These are phyloP conservation scores for Backusella tarrabulga DNA, from an alignment of 192 early-diverging fungal genomes.

Conservation along the genomic window DNA sequence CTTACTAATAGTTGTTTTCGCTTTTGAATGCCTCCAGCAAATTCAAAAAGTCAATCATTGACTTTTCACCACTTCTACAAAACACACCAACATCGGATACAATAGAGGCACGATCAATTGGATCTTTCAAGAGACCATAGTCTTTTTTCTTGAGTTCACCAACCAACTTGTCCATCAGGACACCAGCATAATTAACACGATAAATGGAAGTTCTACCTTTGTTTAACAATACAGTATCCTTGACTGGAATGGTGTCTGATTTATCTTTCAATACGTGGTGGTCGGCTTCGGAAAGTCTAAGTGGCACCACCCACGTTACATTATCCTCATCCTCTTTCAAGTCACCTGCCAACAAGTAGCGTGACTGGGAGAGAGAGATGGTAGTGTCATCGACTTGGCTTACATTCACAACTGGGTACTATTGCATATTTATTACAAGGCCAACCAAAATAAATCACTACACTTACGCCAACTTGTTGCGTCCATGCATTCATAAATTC, in stretches of 20 bases:
- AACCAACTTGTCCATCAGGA: conserved; percentile 48
- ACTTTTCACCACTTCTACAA: conserved; percentile 69
- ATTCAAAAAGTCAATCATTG: conserved; percentile 69
- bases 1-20: conserved; percentile 75
- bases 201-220: conserved; percentile 75
- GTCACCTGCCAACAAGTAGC: conserved; percentile 79
- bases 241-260: conserved; percentile 41
- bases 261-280: conserved; percentile 25
- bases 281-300: conserved; percentile 48
- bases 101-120: conserved; percentile 76
- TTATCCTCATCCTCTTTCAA: conserved; percentile 52
- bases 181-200: conserved; percentile 71
- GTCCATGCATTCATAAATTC: conserved; percentile 92
- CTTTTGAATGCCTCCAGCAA: conserved; percentile 65
- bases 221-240: conserved; percentile 70
- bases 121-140: conserved; percentile 52
- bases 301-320: conserved; percentile 83
- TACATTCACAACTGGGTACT: conserved; percentile 80
- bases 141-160: conserved; percentile 37
- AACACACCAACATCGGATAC: conserved; percentile 80
- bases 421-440: not conserved
- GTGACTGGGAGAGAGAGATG: conserved; percentile 70
- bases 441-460: not conserved
- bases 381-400: conserved; percentile 36
- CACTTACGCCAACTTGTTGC: conserved; percentile 66